Conservation (phyloP, 768 basidiomycete species). For the Termitomyces heimii region DNA sequence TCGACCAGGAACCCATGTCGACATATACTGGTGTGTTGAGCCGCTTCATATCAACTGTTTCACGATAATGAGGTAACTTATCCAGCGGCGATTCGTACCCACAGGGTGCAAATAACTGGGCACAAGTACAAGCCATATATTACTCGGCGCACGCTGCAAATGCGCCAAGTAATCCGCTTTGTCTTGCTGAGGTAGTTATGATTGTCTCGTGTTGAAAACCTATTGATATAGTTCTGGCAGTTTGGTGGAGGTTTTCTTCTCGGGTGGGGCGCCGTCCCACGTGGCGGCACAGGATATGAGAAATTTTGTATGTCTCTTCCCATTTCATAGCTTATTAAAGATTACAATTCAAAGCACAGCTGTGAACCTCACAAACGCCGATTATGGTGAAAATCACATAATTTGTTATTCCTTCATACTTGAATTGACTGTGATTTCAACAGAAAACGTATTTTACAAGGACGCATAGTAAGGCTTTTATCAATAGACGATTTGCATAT, state of each 20-base stretch:
- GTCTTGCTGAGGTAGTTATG: conserved; percentile 37
- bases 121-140: conserved; percentile 44
- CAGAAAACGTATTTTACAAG: conserved; percentile 48
- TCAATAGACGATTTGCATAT: neutral
- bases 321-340: neutral
- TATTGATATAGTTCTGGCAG: conserved; percentile 9
- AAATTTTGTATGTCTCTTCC: conserved; percentile 33
- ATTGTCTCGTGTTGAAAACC: neutral
- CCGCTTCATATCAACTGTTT: neutral
- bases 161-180: conserved; percentile 42
- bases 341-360: conserved; percentile 16
- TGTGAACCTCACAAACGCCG: conserved; percentile 34
- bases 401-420: neutral
- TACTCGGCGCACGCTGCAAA: conserved; percentile 36
- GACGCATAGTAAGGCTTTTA: conserved; percentile 36
- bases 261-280: conserved; percentile 34
- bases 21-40: conserved; percentile 42
- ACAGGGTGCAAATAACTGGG: conserved; percentile 40
- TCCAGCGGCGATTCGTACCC: conserved; percentile 46
- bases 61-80: neutral
- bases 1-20: conserved; percentile 34
- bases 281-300: conserved; percentile 46
- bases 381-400: conserved; percentile 26
- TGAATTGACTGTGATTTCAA: conserved; percentile 1
- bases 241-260: conserved; percentile 45